phyloP scores from a whole-genome alignment of 148 eudicot species.

The Silene latifolia region DNA sequence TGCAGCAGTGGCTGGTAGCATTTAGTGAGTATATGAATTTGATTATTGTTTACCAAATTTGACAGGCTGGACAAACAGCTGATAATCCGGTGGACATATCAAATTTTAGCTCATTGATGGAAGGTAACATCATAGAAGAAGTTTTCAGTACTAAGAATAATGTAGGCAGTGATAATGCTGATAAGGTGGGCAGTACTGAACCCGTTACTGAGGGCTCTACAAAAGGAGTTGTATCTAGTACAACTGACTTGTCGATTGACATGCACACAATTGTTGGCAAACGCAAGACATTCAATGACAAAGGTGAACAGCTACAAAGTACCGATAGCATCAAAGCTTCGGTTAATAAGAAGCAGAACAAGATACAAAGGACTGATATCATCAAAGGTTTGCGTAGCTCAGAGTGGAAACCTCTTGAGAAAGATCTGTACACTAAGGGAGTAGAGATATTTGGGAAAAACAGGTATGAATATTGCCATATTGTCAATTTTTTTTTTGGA shows the following conservation, averaged over 20 bases:
- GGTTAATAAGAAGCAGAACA: slow-evolving; percentile 39
- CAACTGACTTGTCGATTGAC: slow-evolving; percentile 18
- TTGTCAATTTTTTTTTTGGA: background rate
- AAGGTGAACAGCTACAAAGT: slow-evolving; percentile 20
- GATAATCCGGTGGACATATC: slow-evolving; percentile 31
- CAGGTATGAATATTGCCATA: slow-evolving; percentile 43
- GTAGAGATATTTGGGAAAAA: slow-evolving; percentile 87
- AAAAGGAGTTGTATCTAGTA: slow-evolving; percentile 5
- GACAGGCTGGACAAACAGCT: slow-evolving; percentile 25
- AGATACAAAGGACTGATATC: slow-evolving; percentile 1
- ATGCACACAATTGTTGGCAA: slow-evolving; percentile 30
- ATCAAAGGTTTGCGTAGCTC: slow-evolving; percentile 24
- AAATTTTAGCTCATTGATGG: slow-evolving; percentile 19
- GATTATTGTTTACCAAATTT: background rate
- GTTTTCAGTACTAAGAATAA: slow-evolving; percentile 8
- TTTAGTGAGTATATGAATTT: background rate
- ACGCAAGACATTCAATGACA: slow-evolving; percentile 29
- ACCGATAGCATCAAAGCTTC: slow-evolving; percentile 28
- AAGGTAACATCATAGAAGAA: slow-evolving; percentile 21
- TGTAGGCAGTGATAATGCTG: slow-evolving; percentile 11
- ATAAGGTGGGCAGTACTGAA: background rate
- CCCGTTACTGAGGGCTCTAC: slow-evolving; percentile 3
- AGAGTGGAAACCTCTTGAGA: slow-evolving; percentile 82
- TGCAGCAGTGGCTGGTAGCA: too few relatives aligned
- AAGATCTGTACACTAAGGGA: slow-evolving; percentile 76